Evolutionary conservation across 306 rosid species (phyloP).

Genomic region (Fragaria iinumae): DNA sequence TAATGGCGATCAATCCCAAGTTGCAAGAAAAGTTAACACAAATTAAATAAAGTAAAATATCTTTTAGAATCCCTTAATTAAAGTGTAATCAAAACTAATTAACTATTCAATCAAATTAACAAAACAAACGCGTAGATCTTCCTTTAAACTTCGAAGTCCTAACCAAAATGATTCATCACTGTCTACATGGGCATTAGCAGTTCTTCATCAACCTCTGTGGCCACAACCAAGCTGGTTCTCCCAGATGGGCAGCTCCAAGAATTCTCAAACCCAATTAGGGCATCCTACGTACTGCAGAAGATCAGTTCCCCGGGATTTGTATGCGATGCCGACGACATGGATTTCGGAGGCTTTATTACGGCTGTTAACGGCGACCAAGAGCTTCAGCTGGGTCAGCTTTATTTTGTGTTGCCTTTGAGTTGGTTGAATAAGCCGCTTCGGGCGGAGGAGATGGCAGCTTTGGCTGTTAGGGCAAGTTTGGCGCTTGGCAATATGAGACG

Average conservation of each 20-base stretch:
- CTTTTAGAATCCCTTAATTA: constrained; percentile 2
- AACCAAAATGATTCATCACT: neutral
- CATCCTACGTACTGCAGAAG: constrained; percentile 19
- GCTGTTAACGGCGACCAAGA: constrained; percentile 21
- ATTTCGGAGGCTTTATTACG: constrained; percentile 13
- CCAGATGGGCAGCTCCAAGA: constrained; percentile 29
- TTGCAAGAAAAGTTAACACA: neutral
- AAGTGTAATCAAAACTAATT: neutral
- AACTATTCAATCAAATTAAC: neutral
- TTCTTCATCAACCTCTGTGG: constrained; percentile 18
- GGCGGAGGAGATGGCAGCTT: constrained; percentile 25
- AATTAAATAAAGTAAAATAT: neutral
- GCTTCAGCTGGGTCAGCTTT: constrained; percentile 32
- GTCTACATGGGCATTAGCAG: constrained; percentile 16
- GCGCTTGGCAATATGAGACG: constrained; percentile 12
- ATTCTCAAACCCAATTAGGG: constrained; percentile 28
- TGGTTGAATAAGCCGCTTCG: constrained; percentile 21
- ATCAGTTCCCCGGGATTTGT: constrained; percentile 7
- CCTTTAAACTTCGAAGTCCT: constrained; percentile 1
- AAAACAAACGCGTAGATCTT: constrained; percentile 12
- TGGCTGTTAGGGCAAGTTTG: constrained; percentile 27
- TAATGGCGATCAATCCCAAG: constrained; percentile 19
- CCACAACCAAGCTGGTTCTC: constrained; percentile 25
- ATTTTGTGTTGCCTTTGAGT: constrained; percentile 22
- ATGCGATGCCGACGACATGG: constrained; percentile 30